Conservation (phyloP, 768 basidiomycete species). For the Xerocomellus intermedius region DNA sequence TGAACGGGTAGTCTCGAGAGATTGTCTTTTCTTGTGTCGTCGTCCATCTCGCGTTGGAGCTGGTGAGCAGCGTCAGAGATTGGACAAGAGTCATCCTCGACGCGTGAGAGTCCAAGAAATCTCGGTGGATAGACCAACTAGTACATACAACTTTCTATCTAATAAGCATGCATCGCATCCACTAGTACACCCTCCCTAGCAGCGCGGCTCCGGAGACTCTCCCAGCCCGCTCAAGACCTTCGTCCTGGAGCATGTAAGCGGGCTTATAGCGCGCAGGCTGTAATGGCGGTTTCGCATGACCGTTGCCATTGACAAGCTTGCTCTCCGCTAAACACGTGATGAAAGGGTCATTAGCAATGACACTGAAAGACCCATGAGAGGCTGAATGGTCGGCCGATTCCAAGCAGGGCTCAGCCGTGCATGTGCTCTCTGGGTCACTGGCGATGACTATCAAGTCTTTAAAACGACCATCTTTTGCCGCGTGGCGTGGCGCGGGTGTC, state of each 20-base stretch:
- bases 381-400: background rate
- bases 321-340: conserved; percentile 18
- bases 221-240: conserved; percentile 69
- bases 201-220: conserved; percentile 38
- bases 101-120: background rate
- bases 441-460: conserved; percentile 18
- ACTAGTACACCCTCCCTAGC: conserved; percentile 8
- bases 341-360: conserved; percentile 25
- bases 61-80: conserved; percentile 22
- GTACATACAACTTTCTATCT: background rate
- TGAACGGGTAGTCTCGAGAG: conserved; percentile 55
- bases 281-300: background rate
- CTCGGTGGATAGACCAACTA: background rate
- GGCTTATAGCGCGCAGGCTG: conserved; percentile 54
- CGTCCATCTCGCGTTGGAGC: conserved; percentile 47
- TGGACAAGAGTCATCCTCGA: conserved; percentile 16
- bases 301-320: background rate
- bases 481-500: background rate
- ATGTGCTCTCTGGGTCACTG: conserved; percentile 17
- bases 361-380: conserved; percentile 8
- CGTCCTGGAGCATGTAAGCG: conserved; percentile 79
- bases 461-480: background rate
- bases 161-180: background rate
- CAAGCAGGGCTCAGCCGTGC: conserved; percentile 13
- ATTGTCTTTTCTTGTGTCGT: conserved; percentile 57